A percentile compares a stretch with the other conserved stretches of the same genome.
These are phyloP conservation scores for Alternaria sp. DNA, from an alignment of 2,329 filamentous ascomycete genomes.

Conservation along the genomic window DNA sequence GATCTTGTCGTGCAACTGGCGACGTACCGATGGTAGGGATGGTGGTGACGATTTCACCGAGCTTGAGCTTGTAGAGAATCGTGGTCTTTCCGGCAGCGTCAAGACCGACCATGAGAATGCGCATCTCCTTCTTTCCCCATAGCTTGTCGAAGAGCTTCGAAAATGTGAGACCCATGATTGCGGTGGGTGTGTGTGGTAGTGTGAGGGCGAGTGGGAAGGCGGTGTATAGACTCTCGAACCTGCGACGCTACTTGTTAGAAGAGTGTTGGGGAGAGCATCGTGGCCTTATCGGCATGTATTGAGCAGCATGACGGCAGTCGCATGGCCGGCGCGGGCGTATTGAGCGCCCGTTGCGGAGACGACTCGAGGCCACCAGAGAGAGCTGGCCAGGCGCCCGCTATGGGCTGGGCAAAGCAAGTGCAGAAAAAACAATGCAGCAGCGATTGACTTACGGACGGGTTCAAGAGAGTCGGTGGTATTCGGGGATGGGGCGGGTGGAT, in stretches of 20 bases:
- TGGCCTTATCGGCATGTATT: slow-evolving; percentile 19
- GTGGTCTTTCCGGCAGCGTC: slow-evolving; percentile 98
- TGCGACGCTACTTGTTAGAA: slow-evolving; percentile 27
- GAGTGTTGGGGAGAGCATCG: slow-evolving; percentile 23
- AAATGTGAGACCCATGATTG: slow-evolving; percentile 89
- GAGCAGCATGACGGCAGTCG: slow-evolving; percentile 13
- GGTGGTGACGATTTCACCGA: slow-evolving; percentile 96
- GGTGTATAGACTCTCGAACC: slow-evolving; percentile 51
- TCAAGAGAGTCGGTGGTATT: slow-evolving; percentile 47
- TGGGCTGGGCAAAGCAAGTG: slow-evolving; percentile 24
- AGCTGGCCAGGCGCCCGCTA: slow-evolving; percentile 22
- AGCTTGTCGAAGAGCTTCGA: slow-evolving; percentile 98
- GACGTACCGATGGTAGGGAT: slow-evolving; percentile 86
- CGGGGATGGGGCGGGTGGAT: slow-evolving; percentile 47
- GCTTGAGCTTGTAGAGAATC: slow-evolving; percentile 98
- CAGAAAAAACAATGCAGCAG: slow-evolving; percentile 20
- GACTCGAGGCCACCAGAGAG: slow-evolving; percentile 33
- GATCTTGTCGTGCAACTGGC: slow-evolving; percentile 10
- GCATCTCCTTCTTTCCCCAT: slow-evolving; percentile 99
- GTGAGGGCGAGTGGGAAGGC: slow-evolving; percentile 33
- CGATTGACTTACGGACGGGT: slow-evolving; percentile 46
- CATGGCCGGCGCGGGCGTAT: slow-evolving; percentile 29
- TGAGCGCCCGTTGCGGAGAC: slow-evolving; percentile 39
- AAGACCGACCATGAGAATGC: slow-evolving; percentile 95
- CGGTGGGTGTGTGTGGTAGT: slow-evolving; percentile 53